phyloP scores from a whole-genome alignment of 805 yeast species.

The Kazachstania taianensis region DNA sequence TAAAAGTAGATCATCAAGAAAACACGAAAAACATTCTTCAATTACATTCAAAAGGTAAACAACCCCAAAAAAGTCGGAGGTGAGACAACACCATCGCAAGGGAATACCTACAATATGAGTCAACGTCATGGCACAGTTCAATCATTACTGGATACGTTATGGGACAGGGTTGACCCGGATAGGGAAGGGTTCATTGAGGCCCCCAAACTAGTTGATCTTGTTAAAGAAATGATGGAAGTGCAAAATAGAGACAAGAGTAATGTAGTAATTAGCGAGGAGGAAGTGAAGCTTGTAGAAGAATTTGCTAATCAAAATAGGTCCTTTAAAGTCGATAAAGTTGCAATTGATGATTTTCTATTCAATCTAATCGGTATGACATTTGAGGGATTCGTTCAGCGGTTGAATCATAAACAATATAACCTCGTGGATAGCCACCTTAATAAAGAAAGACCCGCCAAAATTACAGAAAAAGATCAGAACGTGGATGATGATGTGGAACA shows the following conservation, averaged over 20 bases:
- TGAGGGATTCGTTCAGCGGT: background rate
- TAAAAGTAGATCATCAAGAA: too few relatives aligned
- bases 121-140: too few relatives aligned
- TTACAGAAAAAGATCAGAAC: too few relatives aligned
- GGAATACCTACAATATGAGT: too few relatives aligned
- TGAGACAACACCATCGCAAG: too few relatives aligned
- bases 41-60: too few relatives aligned
- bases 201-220: constrained; percentile 19
- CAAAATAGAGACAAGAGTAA: background rate
- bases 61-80: too few relatives aligned
- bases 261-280: too few relatives aligned
- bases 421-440: constrained; percentile 3
- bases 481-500: too few relatives aligned
- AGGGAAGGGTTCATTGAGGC: constrained; percentile 15
- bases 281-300: constrained; percentile 16
- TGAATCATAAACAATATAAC: background rate
- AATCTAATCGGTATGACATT: constrained; percentile 28
- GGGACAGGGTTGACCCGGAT: background rate
- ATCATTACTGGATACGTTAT: too few relatives aligned
- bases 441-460: too few relatives aligned
- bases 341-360: constrained; percentile 22
- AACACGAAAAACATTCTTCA: too few relatives aligned
- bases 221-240: constrained; percentile 4
- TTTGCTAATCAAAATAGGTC: constrained; percentile 25
- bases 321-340: constrained; percentile 23